Evolutionary conservation across 495 filamentous ascomycete genomes (phyloP), one percentile per base, ranked within the genome.

Genomic region (Alectoria sarmentosa): DNA sequence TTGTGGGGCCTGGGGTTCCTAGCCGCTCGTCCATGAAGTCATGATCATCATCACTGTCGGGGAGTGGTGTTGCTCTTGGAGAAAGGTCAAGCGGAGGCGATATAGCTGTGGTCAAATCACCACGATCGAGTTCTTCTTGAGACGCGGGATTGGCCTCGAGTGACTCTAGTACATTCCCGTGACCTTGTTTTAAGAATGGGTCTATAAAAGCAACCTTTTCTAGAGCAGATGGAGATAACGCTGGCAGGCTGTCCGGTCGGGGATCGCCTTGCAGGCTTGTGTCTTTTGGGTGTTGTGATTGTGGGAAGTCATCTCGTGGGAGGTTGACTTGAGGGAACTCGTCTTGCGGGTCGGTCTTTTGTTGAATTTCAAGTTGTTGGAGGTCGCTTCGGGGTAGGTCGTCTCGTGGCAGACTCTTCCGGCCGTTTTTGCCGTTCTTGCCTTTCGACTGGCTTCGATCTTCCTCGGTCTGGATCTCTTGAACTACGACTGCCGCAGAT

Each of bases 391-490:
- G 52, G 1, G 36, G 39, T 30, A 44, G 14, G 19, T 21, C 5
- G 14, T 36, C 17, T 55, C 1, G 62, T n/a, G 52, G 30, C 3
- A 55, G 30, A 10, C 32, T 26, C 17, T 59, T 60, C 38, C 65
- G 65, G 10, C 49, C 58, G 60, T 62, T 64, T 44, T 69, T 63
- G 39, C 17, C 61, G 42, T 66, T 64, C 55, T 69, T 67, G 44
- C 64, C 48, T 44, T 65, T 66, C 46, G 58, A 37, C 58, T 58
- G 28, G 21, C 15, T 57, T 28, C 26, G 41, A 30, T 54, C 19
- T n/a, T 34, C 38, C 30, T 59, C 56, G 7, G 32, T 14, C 8
- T 0, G 17, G 26, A 15, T 58, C 19, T 42, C 39, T 49, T 7
- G 21, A 63, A 32, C 34, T 32, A 44, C 21, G 30, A 58, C 42